A percentile compares a stretch with the other conserved stretches of the same genome.
Conservation (phyloP, 2,329 filamentous ascomycete genomes). For the Pseudocercospora crystallina region DNA sequence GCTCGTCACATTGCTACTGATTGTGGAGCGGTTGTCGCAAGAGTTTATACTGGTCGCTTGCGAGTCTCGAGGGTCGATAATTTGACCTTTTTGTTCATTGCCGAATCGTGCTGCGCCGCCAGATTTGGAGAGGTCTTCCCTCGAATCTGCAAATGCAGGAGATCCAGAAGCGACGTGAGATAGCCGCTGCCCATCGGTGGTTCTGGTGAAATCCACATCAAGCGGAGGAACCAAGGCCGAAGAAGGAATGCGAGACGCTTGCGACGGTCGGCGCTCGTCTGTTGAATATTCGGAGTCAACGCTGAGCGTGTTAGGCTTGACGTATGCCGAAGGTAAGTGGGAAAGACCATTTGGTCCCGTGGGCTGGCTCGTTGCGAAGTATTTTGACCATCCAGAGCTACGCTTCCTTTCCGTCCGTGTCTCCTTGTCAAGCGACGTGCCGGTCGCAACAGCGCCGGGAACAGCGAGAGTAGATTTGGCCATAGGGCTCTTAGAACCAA, state of each 20-base stretch:
- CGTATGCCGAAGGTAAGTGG: conserved; percentile 33
- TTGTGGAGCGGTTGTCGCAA: conserved; percentile 29
- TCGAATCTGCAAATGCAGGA: conserved; percentile 65
- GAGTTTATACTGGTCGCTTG: conserved; percentile 26
- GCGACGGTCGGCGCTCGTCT: conserved; percentile 51
- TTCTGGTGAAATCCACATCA: conserved; percentile 53
- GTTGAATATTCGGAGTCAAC: conserved; percentile 52
- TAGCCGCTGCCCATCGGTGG: conserved; percentile 60
- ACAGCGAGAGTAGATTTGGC: conserved; percentile 20
- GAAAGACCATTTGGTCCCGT: conserved; percentile 37
- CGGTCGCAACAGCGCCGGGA: conserved; percentile 17
- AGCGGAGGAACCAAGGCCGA: conserved; percentile 71
- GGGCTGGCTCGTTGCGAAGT: conserved; percentile 38
- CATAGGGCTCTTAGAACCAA: conserved; percentile 39
- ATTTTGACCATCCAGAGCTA: conserved; percentile 54
- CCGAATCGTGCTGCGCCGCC: conserved; percentile 24
- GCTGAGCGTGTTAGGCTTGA: conserved; percentile 41
- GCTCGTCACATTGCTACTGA: conserved; percentile 32
- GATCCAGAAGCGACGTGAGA: conserved; percentile 68
- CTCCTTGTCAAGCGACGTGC: conserved; percentile 31
- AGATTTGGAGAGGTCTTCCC: conserved; percentile 38
- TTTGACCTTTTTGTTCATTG: conserved; percentile 29
- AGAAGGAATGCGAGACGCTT: conserved; percentile 40
- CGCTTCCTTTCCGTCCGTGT: conserved; percentile 48
- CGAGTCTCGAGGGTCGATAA: conserved; percentile 32